Conservation (phyloP, 768 basidiomycete species). For the Suillus brevipes region DNA sequence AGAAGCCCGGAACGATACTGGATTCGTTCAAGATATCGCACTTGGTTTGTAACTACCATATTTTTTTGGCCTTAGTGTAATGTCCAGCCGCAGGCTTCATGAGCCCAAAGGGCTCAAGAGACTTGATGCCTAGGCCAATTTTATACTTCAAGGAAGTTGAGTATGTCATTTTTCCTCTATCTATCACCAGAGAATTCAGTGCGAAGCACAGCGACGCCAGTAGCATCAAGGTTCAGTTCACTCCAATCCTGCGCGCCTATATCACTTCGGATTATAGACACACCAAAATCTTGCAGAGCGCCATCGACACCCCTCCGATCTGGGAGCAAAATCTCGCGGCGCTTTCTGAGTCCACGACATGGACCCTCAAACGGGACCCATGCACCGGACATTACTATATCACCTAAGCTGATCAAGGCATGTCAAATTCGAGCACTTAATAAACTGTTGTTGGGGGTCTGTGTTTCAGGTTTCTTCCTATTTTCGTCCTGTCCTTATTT, state of each 20-base stretch:
- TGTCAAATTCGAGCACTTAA: neutral
- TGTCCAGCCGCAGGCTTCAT: neutral
- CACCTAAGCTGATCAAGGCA: neutral
- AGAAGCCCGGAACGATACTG: neutral
- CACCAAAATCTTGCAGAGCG: neutral
- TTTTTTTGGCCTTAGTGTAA: neutral
- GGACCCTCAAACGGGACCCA: conserved; percentile 1
- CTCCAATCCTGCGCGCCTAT: neutral
- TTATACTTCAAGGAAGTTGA: conserved; percentile 5
- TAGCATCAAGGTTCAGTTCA: neutral
- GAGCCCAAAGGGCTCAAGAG: neutral
- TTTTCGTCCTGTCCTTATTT: neutral
- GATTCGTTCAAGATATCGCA: neutral
- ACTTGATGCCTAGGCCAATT: neutral
- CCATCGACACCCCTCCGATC: neutral
- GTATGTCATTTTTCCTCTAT: neutral
- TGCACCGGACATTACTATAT: neutral
- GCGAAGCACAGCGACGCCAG: neutral
- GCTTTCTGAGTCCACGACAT: conserved; percentile 2
- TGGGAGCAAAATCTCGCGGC: conserved; percentile 2
- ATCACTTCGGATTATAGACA: conserved; percentile 2
- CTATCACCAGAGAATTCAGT: neutral
- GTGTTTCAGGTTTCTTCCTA: neutral
- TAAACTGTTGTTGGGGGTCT: neutral
- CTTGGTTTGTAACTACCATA: neutral